Evolutionary conservation across 2,329 filamentous ascomycete species (phyloP).

Genomic region (Sporothrix brasiliensis): DNA sequence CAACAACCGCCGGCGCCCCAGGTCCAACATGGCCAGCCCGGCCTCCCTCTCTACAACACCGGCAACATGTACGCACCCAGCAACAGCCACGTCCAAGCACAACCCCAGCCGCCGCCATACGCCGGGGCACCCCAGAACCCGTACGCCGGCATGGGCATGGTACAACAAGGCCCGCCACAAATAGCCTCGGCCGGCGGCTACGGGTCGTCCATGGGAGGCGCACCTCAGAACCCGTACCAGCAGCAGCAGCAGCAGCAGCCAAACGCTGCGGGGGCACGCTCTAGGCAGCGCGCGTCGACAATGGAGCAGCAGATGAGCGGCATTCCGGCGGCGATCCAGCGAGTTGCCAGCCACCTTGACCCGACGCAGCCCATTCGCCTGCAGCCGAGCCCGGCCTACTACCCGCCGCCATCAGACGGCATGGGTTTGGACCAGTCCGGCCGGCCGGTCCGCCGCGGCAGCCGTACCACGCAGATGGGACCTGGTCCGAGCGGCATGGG

Average conservation of each 20-base stretch:
- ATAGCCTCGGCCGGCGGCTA: conserved; percentile 66
- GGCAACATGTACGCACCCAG: conserved; percentile 67
- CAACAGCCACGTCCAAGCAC: conserved; percentile 59
- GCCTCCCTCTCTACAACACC: conserved; percentile 73
- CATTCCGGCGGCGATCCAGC: conserved; percentile 88
- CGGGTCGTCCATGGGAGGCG: conserved; percentile 39
- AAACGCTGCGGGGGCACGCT: conserved; percentile 64
- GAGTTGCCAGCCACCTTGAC: conserved; percentile 93
- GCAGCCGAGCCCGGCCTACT: conserved; percentile 95
- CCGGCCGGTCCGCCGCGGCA: conserved; percentile 71
- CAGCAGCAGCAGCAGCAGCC: conserved; percentile 71
- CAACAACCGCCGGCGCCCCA: conserved; percentile 39
- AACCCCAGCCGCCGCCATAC: conserved; percentile 66
- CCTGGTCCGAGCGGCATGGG: conserved; percentile 44
- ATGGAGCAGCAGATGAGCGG: conserved; percentile 95
- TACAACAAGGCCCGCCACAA: conserved; percentile 63
- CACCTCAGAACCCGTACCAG: conserved; percentile 50
- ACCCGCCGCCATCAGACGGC: conserved; percentile 87
- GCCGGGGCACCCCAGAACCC: conserved; percentile 66
- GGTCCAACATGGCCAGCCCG: conserved; percentile 32
- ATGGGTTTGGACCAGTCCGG: conserved; percentile 63
- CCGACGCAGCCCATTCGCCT: conserved; percentile 90
- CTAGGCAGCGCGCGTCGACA: conserved; percentile 87
- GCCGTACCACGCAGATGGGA: conserved; percentile 65
- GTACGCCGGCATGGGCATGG: conserved; percentile 75